A percentile compares a stretch with the other conserved stretches of the same genome.
Conservation (phyloP, 78 protist species). For the Dictyostelium capitatum region DNA sequence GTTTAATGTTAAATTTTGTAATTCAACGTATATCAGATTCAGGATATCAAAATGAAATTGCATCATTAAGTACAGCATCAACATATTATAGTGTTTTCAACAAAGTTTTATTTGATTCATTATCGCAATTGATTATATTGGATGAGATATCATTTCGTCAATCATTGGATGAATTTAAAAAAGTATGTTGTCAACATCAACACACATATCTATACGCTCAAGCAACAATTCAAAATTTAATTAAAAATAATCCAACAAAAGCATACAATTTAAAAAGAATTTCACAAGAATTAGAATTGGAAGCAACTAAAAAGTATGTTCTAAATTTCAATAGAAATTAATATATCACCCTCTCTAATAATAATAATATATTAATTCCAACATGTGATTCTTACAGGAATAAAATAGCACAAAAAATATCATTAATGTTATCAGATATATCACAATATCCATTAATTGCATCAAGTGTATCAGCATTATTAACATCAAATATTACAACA, state of each 20-base stretch:
- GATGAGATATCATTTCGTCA: constrained; percentile 61
- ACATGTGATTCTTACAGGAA: background rate
- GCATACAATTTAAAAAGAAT: constrained; percentile 64
- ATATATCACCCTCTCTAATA: no score
- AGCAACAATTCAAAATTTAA: constrained; percentile 35
- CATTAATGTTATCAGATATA: constrained; percentile 60
- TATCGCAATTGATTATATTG: constrained; percentile 27
- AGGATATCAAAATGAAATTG: constrained; percentile 83
- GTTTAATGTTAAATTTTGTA: constrained; percentile 79
- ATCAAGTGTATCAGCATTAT: constrained; percentile 25
- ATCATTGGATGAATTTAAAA: constrained; percentile 67
- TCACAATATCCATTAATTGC: constrained; percentile 60
- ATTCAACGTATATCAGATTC: constrained; percentile 82
- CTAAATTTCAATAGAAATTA: no score
- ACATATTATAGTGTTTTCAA: constrained; percentile 80
- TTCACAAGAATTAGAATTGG: constrained; percentile 72
- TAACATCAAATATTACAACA: constrained; percentile 44
- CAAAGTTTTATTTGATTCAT: constrained; percentile 66
- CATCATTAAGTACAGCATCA: constrained; percentile 77
- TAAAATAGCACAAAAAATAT: constrained; percentile 48
- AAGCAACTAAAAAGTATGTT: constrained; percentile 52
- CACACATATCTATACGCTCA: constrained; percentile 82
- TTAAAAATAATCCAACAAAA: constrained; percentile 30
- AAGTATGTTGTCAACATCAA: constrained; percentile 77
- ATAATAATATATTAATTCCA: background rate